phyloP scores from a whole-genome alignment of 768 basidiomycete genomes.

The Termitomyces sp. region DNA sequence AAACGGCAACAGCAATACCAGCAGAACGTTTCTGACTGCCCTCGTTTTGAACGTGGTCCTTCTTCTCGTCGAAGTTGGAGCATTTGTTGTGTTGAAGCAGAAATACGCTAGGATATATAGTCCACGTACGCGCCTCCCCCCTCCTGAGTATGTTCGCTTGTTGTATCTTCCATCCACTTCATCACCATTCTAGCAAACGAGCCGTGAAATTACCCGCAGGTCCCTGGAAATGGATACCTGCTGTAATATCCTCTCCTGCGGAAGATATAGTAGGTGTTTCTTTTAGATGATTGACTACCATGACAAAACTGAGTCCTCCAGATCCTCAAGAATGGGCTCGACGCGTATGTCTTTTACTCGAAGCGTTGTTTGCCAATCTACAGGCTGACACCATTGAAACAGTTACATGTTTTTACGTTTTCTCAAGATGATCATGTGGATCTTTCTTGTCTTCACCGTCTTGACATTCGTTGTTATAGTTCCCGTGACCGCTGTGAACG shows the following conservation, averaged over 20 bases:
- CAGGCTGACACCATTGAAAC: neutral
- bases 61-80: constrained; percentile 40
- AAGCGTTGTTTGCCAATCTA: neutral
- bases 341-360: neutral
- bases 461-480: constrained; percentile 60
- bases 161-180: neutral
- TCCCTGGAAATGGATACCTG: constrained; percentile 1
- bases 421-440: constrained; percentile 54
- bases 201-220: neutral
- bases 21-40: constrained; percentile 54
- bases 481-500: constrained; percentile 46
- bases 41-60: constrained; percentile 50
- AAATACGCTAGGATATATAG: constrained; percentile 54
- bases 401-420: constrained; percentile 58
- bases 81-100: constrained; percentile 52
- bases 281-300: neutral
- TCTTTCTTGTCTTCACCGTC: constrained; percentile 48
- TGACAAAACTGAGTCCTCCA: neutral
- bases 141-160: constrained; percentile 35
- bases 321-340: constrained; percentile 1
- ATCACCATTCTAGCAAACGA: neutral
- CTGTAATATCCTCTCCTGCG: neutral
- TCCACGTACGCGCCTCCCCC: constrained; percentile 58
- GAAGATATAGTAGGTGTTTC: neutral
- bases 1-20: constrained; percentile 26